phyloP scores from a whole-genome alignment of 331 rosid species.

The Phaseolus coccineus region DNA sequence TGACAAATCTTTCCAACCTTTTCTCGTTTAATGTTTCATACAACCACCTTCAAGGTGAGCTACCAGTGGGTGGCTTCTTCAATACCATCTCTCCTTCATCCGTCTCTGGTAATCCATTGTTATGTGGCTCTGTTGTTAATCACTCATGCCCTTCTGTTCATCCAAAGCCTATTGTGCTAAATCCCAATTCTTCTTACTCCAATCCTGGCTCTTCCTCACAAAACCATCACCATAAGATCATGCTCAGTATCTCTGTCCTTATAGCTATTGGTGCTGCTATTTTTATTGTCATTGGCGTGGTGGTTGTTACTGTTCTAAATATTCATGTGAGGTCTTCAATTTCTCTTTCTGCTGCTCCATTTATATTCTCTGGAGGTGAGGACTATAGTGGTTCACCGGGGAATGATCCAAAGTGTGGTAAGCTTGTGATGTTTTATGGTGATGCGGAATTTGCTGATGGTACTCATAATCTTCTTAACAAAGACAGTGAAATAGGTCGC shows the following conservation, averaged over 20 bases:
- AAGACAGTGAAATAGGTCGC: constrained; percentile 86
- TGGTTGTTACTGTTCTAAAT: constrained; percentile 76
- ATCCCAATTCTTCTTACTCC: constrained; percentile 82
- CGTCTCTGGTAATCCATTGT: constrained; percentile 70
- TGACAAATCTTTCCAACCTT: constrained; percentile 79
- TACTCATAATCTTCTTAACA: constrained; percentile 73
- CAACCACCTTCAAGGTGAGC: constrained; percentile 83
- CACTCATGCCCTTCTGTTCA: constrained; percentile 82
- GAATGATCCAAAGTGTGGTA: constrained; percentile 73
- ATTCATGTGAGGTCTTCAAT: constrained; percentile 66
- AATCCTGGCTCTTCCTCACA: constrained; percentile 54
- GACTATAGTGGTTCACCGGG: constrained; percentile 67
- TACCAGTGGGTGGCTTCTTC: constrained; percentile 95
- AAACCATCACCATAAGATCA: constrained; percentile 62
- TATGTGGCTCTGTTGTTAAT: constrained; percentile 83
- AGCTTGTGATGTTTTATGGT: constrained; percentile 91
- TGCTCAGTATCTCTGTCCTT: constrained; percentile 83
- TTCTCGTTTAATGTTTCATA: constrained; percentile 75
- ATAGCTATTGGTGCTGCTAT: constrained; percentile 93
- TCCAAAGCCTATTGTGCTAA: constrained; percentile 94
- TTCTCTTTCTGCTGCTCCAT: constrained; percentile 63
- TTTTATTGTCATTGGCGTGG: constrained; percentile 75
- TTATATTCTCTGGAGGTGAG: constrained; percentile 72
- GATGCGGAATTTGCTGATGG: constrained; percentile 78
- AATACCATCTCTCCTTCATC: constrained; percentile 75